Base-by-base conservation (phyloP, 441 rosid species). In the Viola pubescens region DNA sequence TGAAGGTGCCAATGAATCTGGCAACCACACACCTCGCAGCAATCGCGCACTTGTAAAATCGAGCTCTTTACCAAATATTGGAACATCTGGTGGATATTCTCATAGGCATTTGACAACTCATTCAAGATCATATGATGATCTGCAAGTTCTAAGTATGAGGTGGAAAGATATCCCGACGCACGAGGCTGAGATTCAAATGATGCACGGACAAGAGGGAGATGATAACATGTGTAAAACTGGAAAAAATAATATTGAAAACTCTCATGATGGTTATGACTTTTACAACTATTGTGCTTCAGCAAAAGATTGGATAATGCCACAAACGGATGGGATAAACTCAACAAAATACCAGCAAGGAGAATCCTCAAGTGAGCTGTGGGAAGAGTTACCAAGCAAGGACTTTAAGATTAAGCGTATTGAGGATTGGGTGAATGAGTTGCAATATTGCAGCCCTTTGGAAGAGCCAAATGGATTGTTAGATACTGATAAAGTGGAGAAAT, bases 341-440 rank as follows among this genome's bases (percentile, higher is more conserved):
- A 61, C 53, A 52, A 74, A 73, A 62, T 64, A 54, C 57, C 58
- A 63, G 62, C 76, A 69, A 58, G 86, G 78, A 68, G 83, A 82
- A 63, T 62, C 79, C 67, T 76, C 79, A 9, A 61, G 50, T 70
- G 62, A 38, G 48, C 75, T 63, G 59, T 69, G 54, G 74, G 75
- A 79, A 58, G 85, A 79, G 58, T 66, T 68, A 64, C 73, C 83
- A 4, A 75, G 70, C 61, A 79, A 76, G 68, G 88, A 85, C 80
- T 89, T 73, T 60, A 92, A 79, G 73, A 49, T 78, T 39, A 87
- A 80, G 84, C 82, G 92, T 13, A 84, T 87, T 9, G 77, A 85
- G 75, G 89, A 87, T 34, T 92, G 98, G 98, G 85, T 92, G 50
- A 79, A 61, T 51, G 89, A 81, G 73, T 87, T 89, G 70, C 87